Base-by-base conservation (phyloP, 768 basidiomycete species). In the Boletus fagicola region DNA sequence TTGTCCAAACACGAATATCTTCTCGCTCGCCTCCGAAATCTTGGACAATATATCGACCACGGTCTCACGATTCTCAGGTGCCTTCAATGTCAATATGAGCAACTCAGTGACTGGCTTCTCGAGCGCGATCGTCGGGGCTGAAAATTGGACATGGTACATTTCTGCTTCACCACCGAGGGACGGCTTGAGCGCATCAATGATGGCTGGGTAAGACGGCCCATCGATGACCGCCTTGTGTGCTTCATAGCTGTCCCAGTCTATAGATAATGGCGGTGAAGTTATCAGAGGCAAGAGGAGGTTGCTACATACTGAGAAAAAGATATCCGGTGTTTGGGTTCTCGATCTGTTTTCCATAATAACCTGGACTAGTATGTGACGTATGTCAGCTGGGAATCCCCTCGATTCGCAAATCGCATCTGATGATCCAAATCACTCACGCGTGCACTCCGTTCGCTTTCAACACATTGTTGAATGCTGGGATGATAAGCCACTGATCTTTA, bases 201-300 rank as follows among this genome's bases (percentile, higher is more conserved):
- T 24, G 4, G 2, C 35, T 8, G 36, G 4, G 30, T 66, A 65
- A 5, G 39, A 30, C 1, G 53, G 33, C 9, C 18, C 42, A 4
- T 59, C 24, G 1, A 64, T 61, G 33, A 66, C 0, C 0, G 57
- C 54, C 38, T 59, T 36, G 57, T 70, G 70, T n/a, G 58, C 42
- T 10, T 70, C 64, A 11, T 51, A 57, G 38, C 13, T 66, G 13
- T 68, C 70, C 68, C 68, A 70, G 49, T 72, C 70, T 72, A 28
- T 8, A 13, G 22, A 45, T 11, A 26, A 51, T 20, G 28, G 22
- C 16, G 3, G 13, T 47, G 5, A 52, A 16, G 20, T 45, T 15
- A 28, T 40, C 18, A 18, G 24, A 30, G 12, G 24, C 3, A 18
- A n/a, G 26, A 8, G 36, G 16, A 40, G 7, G 11, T 12, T 28